Evolutionary conservation across 1,284 basidiomycete genomes (phyloP), one percentile per base, ranked within the genome.

Genomic region (Ustilago lituana): DNA sequence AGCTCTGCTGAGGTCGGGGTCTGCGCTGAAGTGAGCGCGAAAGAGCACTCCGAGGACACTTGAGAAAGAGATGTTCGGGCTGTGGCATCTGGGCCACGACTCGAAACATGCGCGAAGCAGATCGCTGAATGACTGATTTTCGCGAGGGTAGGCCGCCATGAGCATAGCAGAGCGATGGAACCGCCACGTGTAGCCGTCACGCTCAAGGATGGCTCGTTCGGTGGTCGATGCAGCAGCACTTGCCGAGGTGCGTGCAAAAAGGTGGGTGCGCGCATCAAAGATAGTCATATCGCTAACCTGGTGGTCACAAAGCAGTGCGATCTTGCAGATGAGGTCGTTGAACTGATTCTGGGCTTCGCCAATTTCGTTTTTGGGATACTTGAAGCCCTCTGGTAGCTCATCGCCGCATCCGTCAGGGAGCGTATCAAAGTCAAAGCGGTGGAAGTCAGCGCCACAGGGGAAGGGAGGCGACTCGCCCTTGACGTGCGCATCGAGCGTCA

Each of bases 31-130:
- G 20, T 92, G 87, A 0, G 91, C 91, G 19, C 89, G 87, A 43
- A 94, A 86, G 20, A 96, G 86, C 84, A 93, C 89, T 67, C 92
- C 89, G 47, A 94, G 86, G 0, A 89, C 87, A 44, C 90, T 89
- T 5, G 85, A 83, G 50, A 90, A 82, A 9, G 82, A 50, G 85
- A 82, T 48, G 38, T 68, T 74, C 14, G 67, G 41, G 87, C 83
- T 49, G 0, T 94, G 85, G 67, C 89, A 90, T 8, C 92, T 87
- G 0, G 94, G 94, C 88, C 94, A 91, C 3, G 91, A 87, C 58
- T 91, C 89, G 80, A 95, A 91, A 77, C 91, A 89, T 0, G 89
- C 88, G 60, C 89, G 88, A 2, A 96, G 85, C 27, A 95, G 85
- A 53, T 86, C 87, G 74, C 96, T 88, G 52, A 89, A 88, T 0